Percentiles rank a stretch among this genome's conserved stretches.
phyloP scores from a whole-genome alignment of 2,329 filamentous ascomycete species.

The Coniochaeta pulveracea region DNA sequence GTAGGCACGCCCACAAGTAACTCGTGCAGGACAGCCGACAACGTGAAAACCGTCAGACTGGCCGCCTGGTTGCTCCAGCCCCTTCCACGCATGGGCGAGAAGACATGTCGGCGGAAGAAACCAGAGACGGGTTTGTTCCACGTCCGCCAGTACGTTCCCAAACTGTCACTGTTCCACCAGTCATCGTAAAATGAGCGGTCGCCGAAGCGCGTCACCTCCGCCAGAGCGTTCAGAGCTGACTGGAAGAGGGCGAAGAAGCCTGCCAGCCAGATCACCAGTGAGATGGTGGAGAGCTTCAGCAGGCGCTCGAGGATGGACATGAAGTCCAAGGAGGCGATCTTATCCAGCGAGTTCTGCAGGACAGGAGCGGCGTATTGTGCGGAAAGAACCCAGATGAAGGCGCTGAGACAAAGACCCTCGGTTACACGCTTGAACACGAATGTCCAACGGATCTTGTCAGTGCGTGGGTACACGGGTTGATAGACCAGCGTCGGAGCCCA shows the following conservation, averaged over 20 bases:
- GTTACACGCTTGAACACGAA: constrained; percentile 76
- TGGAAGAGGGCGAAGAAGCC: constrained; percentile 97
- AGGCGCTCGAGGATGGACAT: constrained; percentile 77
- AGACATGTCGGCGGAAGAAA: constrained; percentile 93
- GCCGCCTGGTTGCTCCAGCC: constrained; percentile 64
- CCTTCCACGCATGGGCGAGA: constrained; percentile 73
- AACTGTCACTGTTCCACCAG: constrained; percentile 90
- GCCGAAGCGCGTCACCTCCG: constrained; percentile 80
- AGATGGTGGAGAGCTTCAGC: constrained; percentile 92
- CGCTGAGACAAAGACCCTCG: constrained; percentile 66
- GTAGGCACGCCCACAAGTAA: constrained; percentile 88
- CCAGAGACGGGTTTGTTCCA: constrained; percentile 98
- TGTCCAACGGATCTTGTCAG: constrained; percentile 67
- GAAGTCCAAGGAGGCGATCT: constrained; percentile 71
- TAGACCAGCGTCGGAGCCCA: constrained; percentile 95
- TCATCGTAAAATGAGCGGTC: constrained; percentile 93
- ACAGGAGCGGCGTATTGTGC: constrained; percentile 92
- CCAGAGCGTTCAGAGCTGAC: constrained; percentile 79
- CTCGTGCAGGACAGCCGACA: constrained; percentile 86
- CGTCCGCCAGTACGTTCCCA: constrained; percentile 84
- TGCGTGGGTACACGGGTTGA: constrained; percentile 90
- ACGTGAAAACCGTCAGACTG: constrained; percentile 72
- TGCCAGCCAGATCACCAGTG: constrained; percentile 90
- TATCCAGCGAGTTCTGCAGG: constrained; percentile 78
- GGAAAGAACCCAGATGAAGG: constrained; percentile 91